Evolutionary conservation across 768 basidiomycete genomes (phyloP), one percentile per base, ranked within the genome.

Genomic region (Tulasnella calospora): DNA sequence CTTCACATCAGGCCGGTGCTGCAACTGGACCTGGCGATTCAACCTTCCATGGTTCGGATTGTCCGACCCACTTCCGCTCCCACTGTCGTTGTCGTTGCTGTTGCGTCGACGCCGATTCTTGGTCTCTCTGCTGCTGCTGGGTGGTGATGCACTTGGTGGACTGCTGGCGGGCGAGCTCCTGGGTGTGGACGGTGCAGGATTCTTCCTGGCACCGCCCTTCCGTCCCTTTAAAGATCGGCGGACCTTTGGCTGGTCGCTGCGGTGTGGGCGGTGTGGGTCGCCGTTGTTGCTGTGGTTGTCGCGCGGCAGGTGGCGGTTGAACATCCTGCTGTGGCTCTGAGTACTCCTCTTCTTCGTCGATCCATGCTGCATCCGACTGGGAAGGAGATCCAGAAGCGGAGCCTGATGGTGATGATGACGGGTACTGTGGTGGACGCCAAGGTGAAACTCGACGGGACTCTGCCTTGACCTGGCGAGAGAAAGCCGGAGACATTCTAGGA

Each of bases 21-120:
- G 35, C 74, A 51, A 46, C 74, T 46, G 74, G 27, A 46, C 15
- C 35, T 83, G 35, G 82, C 82, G 77, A n/a, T 51, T 51, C 51
- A 51, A 51, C 23, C 51, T 23, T 23, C 51, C 51, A 83, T 82
- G 67, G 40, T 17, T 38, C 21, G 36, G 30, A 35, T 40, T 61
- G 55, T 67, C 40, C 67, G 57, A 67, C 23, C 30, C 51, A 71
- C 38, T 71, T 19, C 41, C 74, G 27, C 74, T 75, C 35, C n/a
- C 76, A 40, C 30, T 67, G 17, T n/a, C 73, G 30, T n/a, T 33
- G 33, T 41, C 73, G 41, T 36, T 33, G 23, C 33, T 70, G 61
- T 38, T n/a, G 33, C 76, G 36, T 71, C 76, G 33, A 47, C 73
- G 30, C 46, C 46, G 35, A 19, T 46, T 40, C 77, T 67, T 55